A percentile compares a stretch with the other conserved stretches of the same genome.
Conservation (phyloP, 345 rosid species). For the Populus euphratica region DNA sequence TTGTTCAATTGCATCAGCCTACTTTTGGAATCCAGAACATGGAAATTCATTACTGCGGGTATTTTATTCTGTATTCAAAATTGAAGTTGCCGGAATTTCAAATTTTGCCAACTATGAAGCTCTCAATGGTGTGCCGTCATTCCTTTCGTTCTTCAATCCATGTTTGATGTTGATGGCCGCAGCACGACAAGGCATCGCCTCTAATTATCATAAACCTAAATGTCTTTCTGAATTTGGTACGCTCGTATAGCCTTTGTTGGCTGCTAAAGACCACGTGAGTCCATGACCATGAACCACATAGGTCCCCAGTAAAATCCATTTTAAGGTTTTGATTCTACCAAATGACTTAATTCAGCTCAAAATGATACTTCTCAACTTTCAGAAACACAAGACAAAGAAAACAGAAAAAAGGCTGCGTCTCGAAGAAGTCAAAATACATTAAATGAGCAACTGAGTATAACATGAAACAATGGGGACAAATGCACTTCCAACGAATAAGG, state of each 20-base stretch:
- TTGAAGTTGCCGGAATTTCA: not conserved
- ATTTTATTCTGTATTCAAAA: not conserved
- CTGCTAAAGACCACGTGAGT: not conserved
- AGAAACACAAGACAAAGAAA: not conserved
- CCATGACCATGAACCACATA: not conserved
- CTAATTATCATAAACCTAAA: not conserved
- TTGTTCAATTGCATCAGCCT: not conserved
- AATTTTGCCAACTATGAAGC: not conserved
- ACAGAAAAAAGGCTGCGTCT: not conserved
- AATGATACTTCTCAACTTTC: not conserved
- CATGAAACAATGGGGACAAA: conserved; percentile 7
- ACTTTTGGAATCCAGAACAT: not conserved
- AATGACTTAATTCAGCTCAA: not conserved
- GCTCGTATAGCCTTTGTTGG: not conserved
- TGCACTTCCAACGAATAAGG: not conserved
- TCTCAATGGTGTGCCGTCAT: not conserved
- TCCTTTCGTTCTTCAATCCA: not conserved
- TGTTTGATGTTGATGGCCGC: not conserved
- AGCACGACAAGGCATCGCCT: not conserved
- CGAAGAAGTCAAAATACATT: not conserved
- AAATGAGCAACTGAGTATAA: not conserved
- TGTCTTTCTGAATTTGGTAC: not conserved
- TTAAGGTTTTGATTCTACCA: not conserved
- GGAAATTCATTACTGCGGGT: not conserved
- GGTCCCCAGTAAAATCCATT: not conserved